Evolutionary conservation across 1,139 yeast genomes (phyloP).

Genomic region (Saccharomyces hybrid): DNA sequence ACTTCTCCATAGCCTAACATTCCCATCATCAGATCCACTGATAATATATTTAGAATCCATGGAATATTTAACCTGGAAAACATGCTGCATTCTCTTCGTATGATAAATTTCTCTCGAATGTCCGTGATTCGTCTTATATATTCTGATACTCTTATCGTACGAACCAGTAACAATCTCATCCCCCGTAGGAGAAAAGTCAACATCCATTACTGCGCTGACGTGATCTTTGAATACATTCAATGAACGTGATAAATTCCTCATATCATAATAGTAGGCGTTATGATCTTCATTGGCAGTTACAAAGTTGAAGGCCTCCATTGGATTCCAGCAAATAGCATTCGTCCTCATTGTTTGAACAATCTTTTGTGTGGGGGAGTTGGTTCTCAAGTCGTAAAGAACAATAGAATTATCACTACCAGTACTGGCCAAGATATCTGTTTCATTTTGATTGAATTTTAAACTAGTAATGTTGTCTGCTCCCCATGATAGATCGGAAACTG

Average conservation of each 20-base stretch:
- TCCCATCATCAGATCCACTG: conserved; percentile 94
- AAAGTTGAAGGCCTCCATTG: conserved; percentile 93
- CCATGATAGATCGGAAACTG: conserved; percentile 78
- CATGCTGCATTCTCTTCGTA: conserved; percentile 95
- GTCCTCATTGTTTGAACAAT: conserved; percentile 77
- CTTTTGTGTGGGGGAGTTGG: conserved; percentile 90
- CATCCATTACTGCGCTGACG: conserved; percentile 90
- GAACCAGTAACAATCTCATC: conserved; percentile 93
- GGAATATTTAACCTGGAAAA: conserved; percentile 73
- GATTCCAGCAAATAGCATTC: conserved; percentile 90
- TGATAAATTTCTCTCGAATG: conserved; percentile 94
- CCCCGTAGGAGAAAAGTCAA: conserved; percentile 95
- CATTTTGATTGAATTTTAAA: conserved; percentile 85
- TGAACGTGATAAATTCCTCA: conserved; percentile 80
- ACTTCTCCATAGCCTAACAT: conserved; percentile 87
- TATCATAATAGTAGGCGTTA: conserved; percentile 90
- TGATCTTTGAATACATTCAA: conserved; percentile 88
- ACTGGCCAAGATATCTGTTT: conserved; percentile 81
- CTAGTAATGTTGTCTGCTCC: conserved; percentile 86
- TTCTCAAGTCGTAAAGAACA: conserved; percentile 83
- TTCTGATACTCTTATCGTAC: conserved; percentile 86
- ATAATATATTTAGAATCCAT: conserved; percentile 84
- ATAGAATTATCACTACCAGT: conserved; percentile 90
- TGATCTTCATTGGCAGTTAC: conserved; percentile 94
- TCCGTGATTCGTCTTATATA: conserved; percentile 69